These are phyloP conservation scores for Grosmannia clavigera DNA, from an alignment of 2,329 filamentous ascomycete species.

Conservation along the genomic window DNA sequence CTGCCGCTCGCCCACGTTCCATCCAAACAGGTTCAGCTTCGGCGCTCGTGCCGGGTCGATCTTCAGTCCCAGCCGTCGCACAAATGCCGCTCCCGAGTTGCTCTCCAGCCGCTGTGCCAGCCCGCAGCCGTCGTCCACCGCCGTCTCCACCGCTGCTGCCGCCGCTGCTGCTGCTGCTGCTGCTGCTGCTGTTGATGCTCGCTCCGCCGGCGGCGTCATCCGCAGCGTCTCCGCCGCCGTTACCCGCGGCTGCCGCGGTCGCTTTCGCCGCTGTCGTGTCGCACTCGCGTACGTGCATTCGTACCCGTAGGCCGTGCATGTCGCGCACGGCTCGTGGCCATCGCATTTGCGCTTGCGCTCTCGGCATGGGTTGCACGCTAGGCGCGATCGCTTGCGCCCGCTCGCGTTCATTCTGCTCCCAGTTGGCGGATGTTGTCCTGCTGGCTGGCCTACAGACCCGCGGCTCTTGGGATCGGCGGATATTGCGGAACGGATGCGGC, in stretches of 20 bases:
- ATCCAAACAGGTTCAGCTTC: conserved; percentile 5
- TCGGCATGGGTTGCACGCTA: conserved; percentile 2
- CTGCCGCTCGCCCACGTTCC: background rate
- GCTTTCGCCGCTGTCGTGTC: background rate
- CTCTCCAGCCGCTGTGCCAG: conserved; percentile 3
- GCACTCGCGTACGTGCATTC: background rate
- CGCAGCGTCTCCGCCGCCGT: background rate
- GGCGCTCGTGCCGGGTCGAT: conserved; percentile 6
- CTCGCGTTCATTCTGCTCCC: background rate
- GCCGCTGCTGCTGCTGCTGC: background rate
- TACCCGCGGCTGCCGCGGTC: background rate
- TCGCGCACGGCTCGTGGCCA: background rate
- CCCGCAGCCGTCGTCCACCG: background rate
- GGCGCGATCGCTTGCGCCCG: background rate
- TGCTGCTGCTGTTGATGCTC: no score
- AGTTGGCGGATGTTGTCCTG: background rate
- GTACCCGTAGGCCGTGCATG: background rate
- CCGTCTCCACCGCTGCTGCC: background rate
- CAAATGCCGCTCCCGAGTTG: conserved; percentile 6
- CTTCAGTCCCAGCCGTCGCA: conserved; percentile 5
- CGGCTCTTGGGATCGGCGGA: background rate
- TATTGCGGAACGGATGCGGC: background rate
- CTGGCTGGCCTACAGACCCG: background rate
- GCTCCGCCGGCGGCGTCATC: background rate
- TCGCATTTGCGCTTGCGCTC: conserved; percentile 3